Evolutionary conservation across 495 filamentous ascomycete genomes (phyloP).

Genomic region (Podospora fimiseda): DNA sequence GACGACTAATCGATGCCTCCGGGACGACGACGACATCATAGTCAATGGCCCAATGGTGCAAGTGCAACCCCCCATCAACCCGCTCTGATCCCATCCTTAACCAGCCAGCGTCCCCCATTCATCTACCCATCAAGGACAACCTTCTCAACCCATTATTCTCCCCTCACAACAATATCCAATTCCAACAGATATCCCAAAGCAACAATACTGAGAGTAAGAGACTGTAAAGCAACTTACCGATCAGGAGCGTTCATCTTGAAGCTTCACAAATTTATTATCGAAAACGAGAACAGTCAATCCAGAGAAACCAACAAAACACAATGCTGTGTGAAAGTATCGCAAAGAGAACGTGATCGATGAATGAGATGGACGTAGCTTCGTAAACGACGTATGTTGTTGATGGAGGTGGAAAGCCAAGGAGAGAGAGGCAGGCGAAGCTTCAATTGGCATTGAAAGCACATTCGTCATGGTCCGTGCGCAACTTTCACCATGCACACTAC

Average conservation of each 20-base stretch:
- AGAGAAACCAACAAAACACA: background rate
- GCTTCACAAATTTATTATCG: background rate
- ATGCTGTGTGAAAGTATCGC: background rate
- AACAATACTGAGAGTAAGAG: background rate
- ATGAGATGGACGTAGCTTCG: no score
- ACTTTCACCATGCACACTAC: no score
- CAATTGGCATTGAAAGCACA: no score
- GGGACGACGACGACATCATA: no score
- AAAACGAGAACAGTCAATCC: background rate
- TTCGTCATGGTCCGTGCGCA: background rate
- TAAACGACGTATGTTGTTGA: constrained; percentile 1
- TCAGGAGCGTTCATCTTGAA: constrained; percentile 15
- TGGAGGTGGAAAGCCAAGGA: background rate
- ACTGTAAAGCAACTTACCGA: constrained; percentile 3
- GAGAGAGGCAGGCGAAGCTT: background rate
- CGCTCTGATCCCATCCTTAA: no score
- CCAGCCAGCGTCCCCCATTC: no score
- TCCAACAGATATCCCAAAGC: background rate
- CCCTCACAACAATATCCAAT: no score
- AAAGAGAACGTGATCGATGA: background rate
- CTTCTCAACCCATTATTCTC: no score
- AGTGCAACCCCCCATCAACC: no score
- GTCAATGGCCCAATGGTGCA: no score
- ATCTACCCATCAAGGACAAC: no score
- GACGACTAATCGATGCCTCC: no score